phyloP scores from a whole-genome alignment of 2,329 filamentous ascomycete species.

The Apiospora sp. region DNA sequence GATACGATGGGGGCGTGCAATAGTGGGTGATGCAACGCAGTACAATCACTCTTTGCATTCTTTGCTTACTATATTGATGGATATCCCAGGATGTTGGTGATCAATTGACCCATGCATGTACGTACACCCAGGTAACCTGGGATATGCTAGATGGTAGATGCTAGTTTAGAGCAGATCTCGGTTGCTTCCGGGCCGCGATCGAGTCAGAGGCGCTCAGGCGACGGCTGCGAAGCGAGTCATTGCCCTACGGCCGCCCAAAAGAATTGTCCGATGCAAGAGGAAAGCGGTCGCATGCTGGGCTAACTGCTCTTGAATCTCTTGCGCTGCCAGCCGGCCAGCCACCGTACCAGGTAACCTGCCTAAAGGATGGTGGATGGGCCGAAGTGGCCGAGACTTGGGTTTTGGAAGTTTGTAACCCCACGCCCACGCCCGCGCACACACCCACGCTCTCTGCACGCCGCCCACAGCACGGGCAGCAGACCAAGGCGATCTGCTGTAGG shows the following conservation, averaged over 20 bases:
- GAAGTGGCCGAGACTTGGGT: slow-evolving; percentile 5
- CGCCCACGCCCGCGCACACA: not conserved
- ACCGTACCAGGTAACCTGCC: not conserved
- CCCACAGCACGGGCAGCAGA: not conserved
- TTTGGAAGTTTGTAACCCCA: not conserved
- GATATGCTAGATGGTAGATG: not conserved
- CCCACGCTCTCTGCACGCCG: not conserved
- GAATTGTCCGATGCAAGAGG: slow-evolving; percentile 19
- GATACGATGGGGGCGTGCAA: not conserved
- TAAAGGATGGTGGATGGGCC: not conserved
- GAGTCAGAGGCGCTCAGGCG: slow-evolving; percentile 9
- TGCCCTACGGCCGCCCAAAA: not conserved
- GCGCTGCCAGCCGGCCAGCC: not conserved
- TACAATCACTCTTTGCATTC: not conserved
- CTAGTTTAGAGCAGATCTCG: not conserved
- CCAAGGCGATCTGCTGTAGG: slow-evolving; percentile 19
- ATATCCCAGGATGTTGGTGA: not conserved
- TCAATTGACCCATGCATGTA: slow-evolving; percentile 22
- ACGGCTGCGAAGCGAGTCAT: slow-evolving; percentile 3
- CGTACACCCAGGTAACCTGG: not conserved
- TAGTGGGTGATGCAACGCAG: not conserved
- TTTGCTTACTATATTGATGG: slow-evolving; percentile 8
- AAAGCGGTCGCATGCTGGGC: slow-evolving; percentile 11
- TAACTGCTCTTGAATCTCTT: slow-evolving; percentile 3
- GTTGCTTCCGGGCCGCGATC: slow-evolving; percentile 14